A percentile compares a stretch with the other conserved stretches of the same genome.
Conservation (phyloP, 1,284 basidiomycete species). For the Boletellus deceptivus region DNA sequence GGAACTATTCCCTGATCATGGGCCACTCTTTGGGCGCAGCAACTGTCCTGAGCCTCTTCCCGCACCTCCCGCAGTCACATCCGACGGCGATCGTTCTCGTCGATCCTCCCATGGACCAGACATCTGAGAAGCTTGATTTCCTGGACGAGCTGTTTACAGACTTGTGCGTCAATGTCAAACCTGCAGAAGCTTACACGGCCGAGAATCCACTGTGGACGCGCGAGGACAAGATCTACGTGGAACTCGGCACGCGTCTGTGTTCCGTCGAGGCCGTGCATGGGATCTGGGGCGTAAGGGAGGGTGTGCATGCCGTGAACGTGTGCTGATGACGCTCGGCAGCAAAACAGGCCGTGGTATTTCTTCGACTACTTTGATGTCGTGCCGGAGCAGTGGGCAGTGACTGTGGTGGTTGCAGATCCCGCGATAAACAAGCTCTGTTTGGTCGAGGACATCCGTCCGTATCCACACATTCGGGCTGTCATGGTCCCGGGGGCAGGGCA, state of each 20-base stretch:
- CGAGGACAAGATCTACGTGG: constrained; percentile 18
- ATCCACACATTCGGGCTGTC: constrained; percentile 16
- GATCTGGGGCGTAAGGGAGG: constrained; percentile 11
- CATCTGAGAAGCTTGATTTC: not conserved
- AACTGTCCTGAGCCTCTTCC: constrained; percentile 14
- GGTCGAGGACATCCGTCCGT: constrained; percentile 12
- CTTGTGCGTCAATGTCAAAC: not conserved
- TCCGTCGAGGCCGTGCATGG: constrained; percentile 6
- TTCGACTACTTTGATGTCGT: constrained; percentile 8
- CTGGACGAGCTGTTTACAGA: not conserved
- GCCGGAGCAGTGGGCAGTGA: constrained; percentile 16
- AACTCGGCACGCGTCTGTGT: constrained; percentile 18
- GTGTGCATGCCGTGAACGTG: not conserved
- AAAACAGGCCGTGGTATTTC: constrained; percentile 22
- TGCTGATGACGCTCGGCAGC: constrained; percentile 8
- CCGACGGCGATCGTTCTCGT: constrained; percentile 26
- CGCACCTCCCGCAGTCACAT: constrained; percentile 11
- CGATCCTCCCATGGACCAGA: constrained; percentile 16
- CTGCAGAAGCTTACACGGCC: not conserved
- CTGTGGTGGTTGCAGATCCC: constrained; percentile 23
- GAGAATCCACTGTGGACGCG: constrained; percentile 23
- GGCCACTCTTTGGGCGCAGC: constrained; percentile 26
- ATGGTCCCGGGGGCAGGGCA: constrained; percentile 19
- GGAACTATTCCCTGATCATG: constrained; percentile 19
- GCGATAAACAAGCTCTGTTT: not conserved